These are phyloP conservation scores for Mucor indicus DNA, from an alignment of 371 early-diverging fungal genomes.

Conservation along the genomic window DNA sequence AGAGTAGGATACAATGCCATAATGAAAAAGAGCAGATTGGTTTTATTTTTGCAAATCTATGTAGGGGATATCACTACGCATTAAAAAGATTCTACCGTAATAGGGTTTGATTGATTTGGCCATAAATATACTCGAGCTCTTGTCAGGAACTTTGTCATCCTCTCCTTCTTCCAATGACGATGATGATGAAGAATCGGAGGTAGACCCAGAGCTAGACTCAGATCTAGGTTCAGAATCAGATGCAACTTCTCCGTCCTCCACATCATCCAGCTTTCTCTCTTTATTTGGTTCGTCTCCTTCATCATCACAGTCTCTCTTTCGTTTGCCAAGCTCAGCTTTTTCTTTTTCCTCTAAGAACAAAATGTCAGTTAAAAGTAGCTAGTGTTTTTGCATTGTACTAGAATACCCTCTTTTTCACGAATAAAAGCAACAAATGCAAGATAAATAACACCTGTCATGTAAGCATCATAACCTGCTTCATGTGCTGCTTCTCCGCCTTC, in stretches of 20 bases:
- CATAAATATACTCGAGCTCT: constrained; percentile 17
- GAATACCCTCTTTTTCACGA: constrained; percentile 32
- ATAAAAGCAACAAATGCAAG: constrained; percentile 52
- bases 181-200: neutral
- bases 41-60: too few species aligned
- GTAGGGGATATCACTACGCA: constrained; percentile 47
- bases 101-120: constrained; percentile 19
- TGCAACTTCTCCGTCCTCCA: constrained; percentile 1
- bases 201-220: neutral
- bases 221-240: neutral
- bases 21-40: too few species aligned
- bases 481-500: constrained; percentile 48
- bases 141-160: constrained; percentile 12
- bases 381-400: too few species aligned
- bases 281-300: constrained; percentile 3
- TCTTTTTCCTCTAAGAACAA: neutral
- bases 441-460: constrained; percentile 79
- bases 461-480: constrained; percentile 92
- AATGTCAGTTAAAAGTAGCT: neutral
- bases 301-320: constrained; percentile 6
- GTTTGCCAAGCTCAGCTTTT: neutral
- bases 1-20: too few species aligned
- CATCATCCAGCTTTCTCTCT: neutral
- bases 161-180: constrained; percentile 7
- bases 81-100: constrained; percentile 47